Base-by-base conservation (phyloP, 192 early-diverging fungal species). In the Geranomyces variabilis region DNA sequence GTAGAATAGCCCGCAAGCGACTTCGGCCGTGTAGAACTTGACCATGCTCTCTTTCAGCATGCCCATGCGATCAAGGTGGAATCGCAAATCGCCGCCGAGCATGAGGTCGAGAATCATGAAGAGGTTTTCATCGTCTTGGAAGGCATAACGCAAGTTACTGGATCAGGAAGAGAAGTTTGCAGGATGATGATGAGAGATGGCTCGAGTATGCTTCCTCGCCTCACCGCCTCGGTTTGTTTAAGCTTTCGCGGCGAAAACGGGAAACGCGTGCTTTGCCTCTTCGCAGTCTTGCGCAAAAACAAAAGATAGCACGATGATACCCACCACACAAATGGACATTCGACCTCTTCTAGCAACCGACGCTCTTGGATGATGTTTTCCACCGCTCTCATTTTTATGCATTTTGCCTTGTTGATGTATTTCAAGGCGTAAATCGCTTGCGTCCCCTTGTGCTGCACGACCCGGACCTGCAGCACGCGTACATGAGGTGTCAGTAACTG, bases 61-160 rank as follows among this genome's bases (percentile, higher is more conserved):
- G 1, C 85, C 85, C 47, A 84, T 80, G n/a, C 89, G 78, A 65
- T 91, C 88, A 24, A 94, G 74, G 70, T 96, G 94, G 70, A 94
- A 95, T 1, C 95, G 87, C 69, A 98, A 79, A 79, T 98, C 96
- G 28, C 96, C 95, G 73, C 96, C 95, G 21, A 93, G 81, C 95
- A 95, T 97, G 57, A 98, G 80, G 77, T 98, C 96, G 21, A 98
- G 72, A 8, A 93, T 89, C 91, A 97, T 94, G 69, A 93, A 98
- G 70, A 97, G 79, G 61, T 94, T 90, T 60, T 90, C 91, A 63
- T 95, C 93, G 77, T 98, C 96, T 78, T 97, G 96, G 76, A 97
- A 98, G 26, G 95, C 94, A 67, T 95, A 98, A 29, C 93, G 84
- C 76, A 98, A 74, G 75, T 98, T 98, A 75, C 73, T 75, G 45